These are phyloP conservation scores for Fusarium sp. DNA, from an alignment of 2,329 filamentous ascomycete genomes.

Conservation along the genomic window DNA sequence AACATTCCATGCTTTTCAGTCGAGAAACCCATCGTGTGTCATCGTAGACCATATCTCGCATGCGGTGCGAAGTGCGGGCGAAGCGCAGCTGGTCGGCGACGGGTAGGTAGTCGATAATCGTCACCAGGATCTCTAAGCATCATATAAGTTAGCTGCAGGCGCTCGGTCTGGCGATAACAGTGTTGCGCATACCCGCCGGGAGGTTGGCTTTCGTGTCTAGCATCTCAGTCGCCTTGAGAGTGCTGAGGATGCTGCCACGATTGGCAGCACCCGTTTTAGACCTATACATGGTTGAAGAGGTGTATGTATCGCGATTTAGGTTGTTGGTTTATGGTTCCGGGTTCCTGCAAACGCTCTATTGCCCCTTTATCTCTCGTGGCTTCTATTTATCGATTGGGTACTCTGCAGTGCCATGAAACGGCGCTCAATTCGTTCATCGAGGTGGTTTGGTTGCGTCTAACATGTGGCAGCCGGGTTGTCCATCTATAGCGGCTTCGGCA, in stretches of 20 bases:
- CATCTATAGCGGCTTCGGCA: constrained; percentile 30
- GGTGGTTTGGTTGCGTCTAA: constrained; percentile 24
- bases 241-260: constrained; percentile 74
- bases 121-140: constrained; percentile 81
- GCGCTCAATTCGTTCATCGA: constrained; percentile 36
- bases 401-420: constrained; percentile 28
- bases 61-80: constrained; percentile 84
- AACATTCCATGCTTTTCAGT: constrained; percentile 87
- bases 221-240: constrained; percentile 85
- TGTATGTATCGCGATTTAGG: constrained; percentile 14
- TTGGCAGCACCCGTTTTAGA: constrained; percentile 58
- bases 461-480: constrained; percentile 41
- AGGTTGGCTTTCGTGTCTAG: constrained; percentile 81
- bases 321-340: constrained; percentile 2
- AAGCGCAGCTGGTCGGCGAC: constrained; percentile 87
- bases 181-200: constrained; percentile 76
- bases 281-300: constrained; percentile 56
- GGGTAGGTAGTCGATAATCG: constrained; percentile 90
- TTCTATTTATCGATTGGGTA: constrained; percentile 25
- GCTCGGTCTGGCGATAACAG: background rate
- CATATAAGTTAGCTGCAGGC: constrained; percentile 26
- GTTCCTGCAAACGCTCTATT: background rate
- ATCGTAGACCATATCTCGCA: constrained; percentile 99
- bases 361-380: constrained; percentile 12
- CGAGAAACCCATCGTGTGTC: constrained; percentile 94